Conservation (phyloP, 371 early-diverging fungal species). For the Ordospora pajunii region DNA sequence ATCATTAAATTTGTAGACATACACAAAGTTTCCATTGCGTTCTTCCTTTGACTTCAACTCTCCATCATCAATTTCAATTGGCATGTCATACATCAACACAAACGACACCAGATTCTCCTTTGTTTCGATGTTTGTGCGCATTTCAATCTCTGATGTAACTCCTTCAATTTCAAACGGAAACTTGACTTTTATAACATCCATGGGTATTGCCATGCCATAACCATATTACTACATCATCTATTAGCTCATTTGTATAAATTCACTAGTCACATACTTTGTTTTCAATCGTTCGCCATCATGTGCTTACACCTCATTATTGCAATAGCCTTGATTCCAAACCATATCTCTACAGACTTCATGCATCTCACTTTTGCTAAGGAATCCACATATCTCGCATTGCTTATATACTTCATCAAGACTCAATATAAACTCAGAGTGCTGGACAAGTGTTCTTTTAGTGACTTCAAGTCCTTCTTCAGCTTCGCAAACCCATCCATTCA, state of each 20-base stretch:
- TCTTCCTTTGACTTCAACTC: neutral
- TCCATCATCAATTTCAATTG: slow-evolving; percentile 2
- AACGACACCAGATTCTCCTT: slow-evolving; percentile 32
- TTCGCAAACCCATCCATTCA: slow-evolving; percentile 6
- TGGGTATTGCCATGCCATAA: too few species aligned
- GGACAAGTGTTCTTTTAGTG: slow-evolving; percentile 1
- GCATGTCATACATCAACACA: slow-evolving; percentile 6
- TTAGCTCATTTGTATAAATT: too few species aligned
- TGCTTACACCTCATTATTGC: too few species aligned
- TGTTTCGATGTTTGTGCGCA: slow-evolving; percentile 24
- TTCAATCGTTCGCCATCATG: too few species aligned
- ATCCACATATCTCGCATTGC: neutral
- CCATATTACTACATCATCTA: too few species aligned
- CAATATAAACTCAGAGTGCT: slow-evolving; percentile 11
- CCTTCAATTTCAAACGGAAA: slow-evolving; percentile 31
- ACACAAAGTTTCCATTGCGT: neutral
- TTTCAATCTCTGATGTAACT: neutral
- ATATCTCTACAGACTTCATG: slow-evolving; percentile 22
- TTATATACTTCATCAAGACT: neutral
- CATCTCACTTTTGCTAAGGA: neutral
- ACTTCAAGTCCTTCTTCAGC: neutral
- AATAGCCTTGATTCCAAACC: too few species aligned
- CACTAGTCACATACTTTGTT: too few species aligned
- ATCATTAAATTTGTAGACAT: slow-evolving; percentile 38
- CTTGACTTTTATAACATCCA: slow-evolving; percentile 1